Evolutionary conservation across 192 early-diverging fungal species (phyloP), one percentile per base, ranked within the genome.

Genomic region (Fimicolochytrium jonesii): DNA sequence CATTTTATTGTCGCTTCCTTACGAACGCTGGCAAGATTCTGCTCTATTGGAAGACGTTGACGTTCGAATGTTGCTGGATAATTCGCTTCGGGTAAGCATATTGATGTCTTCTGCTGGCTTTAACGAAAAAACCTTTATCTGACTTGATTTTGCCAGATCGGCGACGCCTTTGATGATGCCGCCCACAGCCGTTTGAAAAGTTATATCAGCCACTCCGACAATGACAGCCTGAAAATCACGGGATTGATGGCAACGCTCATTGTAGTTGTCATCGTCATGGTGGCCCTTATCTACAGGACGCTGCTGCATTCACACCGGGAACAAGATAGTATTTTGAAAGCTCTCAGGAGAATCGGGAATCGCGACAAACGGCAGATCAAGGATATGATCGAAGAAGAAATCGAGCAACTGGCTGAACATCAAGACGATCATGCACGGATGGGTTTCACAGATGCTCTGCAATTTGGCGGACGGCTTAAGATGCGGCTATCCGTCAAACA

Each of bases 361-460:
- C n/a, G 18, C 11, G 53, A 55, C 18, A 30, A 34, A 13, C 6
- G 53, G 18, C 17, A 37, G 31, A 55, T 55, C 26, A 15, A 36
- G 2, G 53, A 33, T 18, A 39, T 37, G 33, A 18, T 55, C 32
- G 53, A 55, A 34, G 53, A 55, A 26, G 53, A 55, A 35, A 26
- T 55, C 13, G 53, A 55, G 33, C 32, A 39, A 26, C 28, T 55
- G 32, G n/a, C 36, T 13, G 53, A 55, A 18, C 22, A 37, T 34
- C 32, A 55, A 35, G 6, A 15, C 6, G 36, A 32, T 7, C 32
- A 33, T 10, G 35, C 13, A 6, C 33, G 37, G 37, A 41, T 9
- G 37, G 37, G n/a, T n/a, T n/a, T 11, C 9, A 11, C 4, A 20
- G 32, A 39, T 10, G 53, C 36, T 33, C 53, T 11, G 32, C 31